phyloP scores from a whole-genome alignment of 148 eudicot genomes.

The Heliosperma pusillum region DNA sequence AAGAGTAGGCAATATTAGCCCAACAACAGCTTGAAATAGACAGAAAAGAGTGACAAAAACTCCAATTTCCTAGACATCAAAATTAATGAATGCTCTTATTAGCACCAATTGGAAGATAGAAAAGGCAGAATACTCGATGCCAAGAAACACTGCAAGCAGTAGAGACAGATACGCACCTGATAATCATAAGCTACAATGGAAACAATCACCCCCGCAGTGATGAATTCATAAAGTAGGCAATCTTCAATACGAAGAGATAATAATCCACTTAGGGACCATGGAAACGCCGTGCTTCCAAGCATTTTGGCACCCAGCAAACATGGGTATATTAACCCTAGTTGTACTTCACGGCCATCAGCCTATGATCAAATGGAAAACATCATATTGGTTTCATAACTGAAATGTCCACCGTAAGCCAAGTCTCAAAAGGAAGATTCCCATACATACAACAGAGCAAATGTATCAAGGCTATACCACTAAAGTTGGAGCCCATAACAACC shows the following conservation, averaged over 20 bases:
- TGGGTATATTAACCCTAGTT: conserved; percentile 80
- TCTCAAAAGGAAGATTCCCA: background rate
- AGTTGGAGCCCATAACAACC: conserved; percentile 91
- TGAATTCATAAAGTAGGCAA: conserved; percentile 54
- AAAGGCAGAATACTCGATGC: conserved; percentile 9
- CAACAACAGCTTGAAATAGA: conserved; percentile 67
- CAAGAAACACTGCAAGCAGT: background rate
- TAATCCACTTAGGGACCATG: conserved; percentile 68
- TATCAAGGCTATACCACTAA: conserved; percentile 54
- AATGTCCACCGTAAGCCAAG: background rate
- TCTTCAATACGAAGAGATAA: conserved; percentile 69
- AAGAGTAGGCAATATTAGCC: conserved; percentile 80
- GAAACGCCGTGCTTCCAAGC: conserved; percentile 91
- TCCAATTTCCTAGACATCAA: conserved; percentile 68
- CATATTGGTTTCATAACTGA: background rate
- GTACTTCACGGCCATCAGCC: conserved; percentile 96
- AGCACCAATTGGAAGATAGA: background rate
- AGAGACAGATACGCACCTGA: conserved; percentile 48
- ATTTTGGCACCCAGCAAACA: conserved; percentile 85
- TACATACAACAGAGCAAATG: background rate
- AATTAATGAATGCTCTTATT: background rate
- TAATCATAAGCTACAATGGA: conserved; percentile 85
- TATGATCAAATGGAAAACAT: conserved; percentile 25
- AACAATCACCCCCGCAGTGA: conserved; percentile 48
- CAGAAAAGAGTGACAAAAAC: conserved; percentile 65